Percentiles rank a stretch among this genome's conserved stretches.
These are phyloP conservation scores for Pichia sp. DNA, from an alignment of 1,139 yeast species.

Conservation along the genomic window DNA sequence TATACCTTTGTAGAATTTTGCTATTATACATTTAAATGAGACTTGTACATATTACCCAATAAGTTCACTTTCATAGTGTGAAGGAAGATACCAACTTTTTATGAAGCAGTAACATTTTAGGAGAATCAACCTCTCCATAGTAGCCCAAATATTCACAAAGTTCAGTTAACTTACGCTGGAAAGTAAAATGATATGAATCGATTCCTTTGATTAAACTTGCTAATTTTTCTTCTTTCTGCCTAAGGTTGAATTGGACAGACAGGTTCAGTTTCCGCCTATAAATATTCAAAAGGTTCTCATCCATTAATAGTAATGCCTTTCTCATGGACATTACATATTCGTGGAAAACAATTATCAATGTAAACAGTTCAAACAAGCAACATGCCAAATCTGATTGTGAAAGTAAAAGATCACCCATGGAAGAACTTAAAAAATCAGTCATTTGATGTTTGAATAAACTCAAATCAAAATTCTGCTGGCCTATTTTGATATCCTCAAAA, in stretches of 20 bases:
- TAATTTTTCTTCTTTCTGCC: conserved; percentile 26
- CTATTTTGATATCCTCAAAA: conserved; percentile 28
- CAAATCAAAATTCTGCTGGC: conserved; percentile 39
- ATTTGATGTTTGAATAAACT: conserved; percentile 48
- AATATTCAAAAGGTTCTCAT: conserved; percentile 42
- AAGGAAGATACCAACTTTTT: conserved; percentile 23
- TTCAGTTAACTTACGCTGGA: conserved; percentile 51
- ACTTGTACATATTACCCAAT: conserved; percentile 1
- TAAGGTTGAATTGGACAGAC: conserved; percentile 2
- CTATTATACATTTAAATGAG: conserved; percentile 1
- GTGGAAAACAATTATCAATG: conserved; percentile 51
- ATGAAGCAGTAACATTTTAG: conserved; percentile 46
- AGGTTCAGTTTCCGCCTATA: conserved; percentile 25
- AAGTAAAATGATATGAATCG: conserved; percentile 49
- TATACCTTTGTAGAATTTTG: not conserved
- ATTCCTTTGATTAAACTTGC: conserved; percentile 47
- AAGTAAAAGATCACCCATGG: conserved; percentile 64
- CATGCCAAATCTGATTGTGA: conserved; percentile 56
- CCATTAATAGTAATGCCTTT: conserved; percentile 52
- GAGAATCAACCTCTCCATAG: conserved; percentile 63
- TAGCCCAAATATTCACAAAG: conserved; percentile 53
- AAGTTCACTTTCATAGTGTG: conserved; percentile 1
- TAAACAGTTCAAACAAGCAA: conserved; percentile 44
- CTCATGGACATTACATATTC: conserved; percentile 52
- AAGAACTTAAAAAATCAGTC: conserved; percentile 58